Conservation (phyloP, 805 yeast species). For the Schwanniomyces pseudopolymorphus region DNA sequence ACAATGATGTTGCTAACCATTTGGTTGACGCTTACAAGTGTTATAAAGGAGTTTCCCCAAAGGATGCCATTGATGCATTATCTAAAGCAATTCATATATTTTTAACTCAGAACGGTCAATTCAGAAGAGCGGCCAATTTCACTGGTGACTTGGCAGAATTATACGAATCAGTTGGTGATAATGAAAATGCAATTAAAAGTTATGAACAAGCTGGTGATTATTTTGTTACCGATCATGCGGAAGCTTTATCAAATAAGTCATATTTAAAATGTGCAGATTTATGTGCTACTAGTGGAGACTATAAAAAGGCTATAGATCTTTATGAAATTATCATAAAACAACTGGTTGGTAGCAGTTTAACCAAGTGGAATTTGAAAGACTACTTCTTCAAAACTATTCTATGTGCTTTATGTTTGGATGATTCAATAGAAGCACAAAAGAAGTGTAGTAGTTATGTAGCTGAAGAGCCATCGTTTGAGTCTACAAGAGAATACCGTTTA, state of each 20-base stretch:
- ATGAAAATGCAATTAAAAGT: constrained; percentile 65
- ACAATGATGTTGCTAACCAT: constrained; percentile 90
- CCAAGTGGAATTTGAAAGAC: constrained; percentile 92
- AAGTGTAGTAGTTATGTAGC: constrained; percentile 60
- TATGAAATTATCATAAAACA: constrained; percentile 79
- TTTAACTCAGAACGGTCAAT: constrained; percentile 83
- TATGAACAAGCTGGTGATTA: constrained; percentile 96
- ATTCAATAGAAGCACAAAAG: constrained; percentile 80
- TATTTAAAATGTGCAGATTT: constrained; percentile 87
- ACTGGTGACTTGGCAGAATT: constrained; percentile 87
- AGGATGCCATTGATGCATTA: constrained; percentile 74
- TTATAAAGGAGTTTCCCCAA: constrained; percentile 70
- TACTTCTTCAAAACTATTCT: constrained; percentile 82
- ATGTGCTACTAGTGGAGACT: constrained; percentile 67
- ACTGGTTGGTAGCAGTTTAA: constrained; percentile 68
- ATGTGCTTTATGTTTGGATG: constrained; percentile 81
- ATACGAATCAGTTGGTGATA: constrained; percentile 72
- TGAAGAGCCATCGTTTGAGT: constrained; percentile 74
- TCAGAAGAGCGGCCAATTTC: constrained; percentile 93
- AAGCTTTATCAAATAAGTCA: constrained; percentile 85
- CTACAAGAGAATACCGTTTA: constrained; percentile 74
- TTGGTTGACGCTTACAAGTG: constrained; percentile 89
- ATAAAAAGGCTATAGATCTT: constrained; percentile 68
- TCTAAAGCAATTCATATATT: constrained; percentile 78
- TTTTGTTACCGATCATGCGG: constrained; percentile 91